Conservation (phyloP, 2,329 filamentous ascomycete species). For the Xylariomycetidae sp. region DNA sequence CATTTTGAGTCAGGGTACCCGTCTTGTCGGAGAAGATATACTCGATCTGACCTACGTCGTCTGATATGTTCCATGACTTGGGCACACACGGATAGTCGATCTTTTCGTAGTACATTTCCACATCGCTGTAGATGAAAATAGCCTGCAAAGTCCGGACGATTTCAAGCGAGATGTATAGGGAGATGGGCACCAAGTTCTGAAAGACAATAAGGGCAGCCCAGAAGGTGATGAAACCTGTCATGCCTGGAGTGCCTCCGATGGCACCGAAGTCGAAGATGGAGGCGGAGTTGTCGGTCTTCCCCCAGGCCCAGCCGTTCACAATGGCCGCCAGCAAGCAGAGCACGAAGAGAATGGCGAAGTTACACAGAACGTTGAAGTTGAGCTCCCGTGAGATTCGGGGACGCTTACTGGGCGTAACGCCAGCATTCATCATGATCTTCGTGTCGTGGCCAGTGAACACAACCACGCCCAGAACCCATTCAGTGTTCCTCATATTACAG, state of each 20-base stretch:
- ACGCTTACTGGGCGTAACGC: constrained; percentile 90
- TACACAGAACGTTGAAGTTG: constrained; percentile 97
- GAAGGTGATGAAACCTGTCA: constrained; percentile 94
- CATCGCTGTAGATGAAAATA: constrained; percentile 95
- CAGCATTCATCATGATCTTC: constrained; percentile 99
- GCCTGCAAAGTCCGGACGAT: constrained; percentile 91
- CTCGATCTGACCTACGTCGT: constrained; percentile 95
- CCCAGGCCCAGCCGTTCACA: constrained; percentile 80
- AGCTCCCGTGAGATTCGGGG: constrained; percentile 86
- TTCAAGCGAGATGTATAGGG: constrained; percentile 94
- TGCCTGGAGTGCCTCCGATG: constrained; percentile 66
- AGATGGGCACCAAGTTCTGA: constrained; percentile 98
- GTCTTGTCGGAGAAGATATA: constrained; percentile 99
- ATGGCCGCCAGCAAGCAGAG: constrained; percentile 88
- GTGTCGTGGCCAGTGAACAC: constrained; percentile 94
- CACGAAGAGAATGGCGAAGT: constrained; percentile 81
- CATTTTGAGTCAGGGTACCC: constrained; percentile 83
- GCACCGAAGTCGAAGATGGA: constrained; percentile 82
- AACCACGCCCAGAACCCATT: constrained; percentile 91
- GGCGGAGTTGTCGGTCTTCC: constrained; percentile 66
- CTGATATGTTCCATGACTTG: constrained; percentile 98
- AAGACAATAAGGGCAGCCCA: constrained; percentile 93
- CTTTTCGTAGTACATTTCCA: constrained; percentile 94
- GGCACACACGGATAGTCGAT: constrained; percentile 94
- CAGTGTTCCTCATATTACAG: constrained; percentile 89